Evolutionary conservation across 1,284 basidiomycete species (phyloP), one percentile per base, ranked within the genome.

Genomic region (Xanthoconium separans): DNA sequence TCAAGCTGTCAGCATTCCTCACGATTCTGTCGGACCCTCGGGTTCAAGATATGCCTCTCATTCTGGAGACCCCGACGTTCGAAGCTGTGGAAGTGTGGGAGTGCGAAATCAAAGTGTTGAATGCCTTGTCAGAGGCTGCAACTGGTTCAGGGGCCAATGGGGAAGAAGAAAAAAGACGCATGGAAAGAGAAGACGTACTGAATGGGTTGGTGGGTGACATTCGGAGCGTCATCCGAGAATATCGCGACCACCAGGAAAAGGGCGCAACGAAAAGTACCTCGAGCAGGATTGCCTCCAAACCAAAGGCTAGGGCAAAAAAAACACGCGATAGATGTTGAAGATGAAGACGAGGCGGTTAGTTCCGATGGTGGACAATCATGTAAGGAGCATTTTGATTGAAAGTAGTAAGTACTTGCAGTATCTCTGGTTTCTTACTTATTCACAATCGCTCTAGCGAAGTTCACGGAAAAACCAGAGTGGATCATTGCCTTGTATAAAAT

Each of bases 41-140:
- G 20, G 79, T 86, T 50, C 77, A 82, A 55, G 72, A 80, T 44
- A 87, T 94, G 41, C 92, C 92, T 3, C 77, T 95, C 41, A 82
- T 94, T 36, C 81, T 95, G 18, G 92, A 95, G 69, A 94, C 92
- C 0, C 90, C 90, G 0, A 78, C 75, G 30, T 80, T 82, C 52
- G 84, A 84, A 55, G 69, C 72, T 24, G 75, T 81, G n/a, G 76
- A 80, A 11, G 78, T 92, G 0, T 94, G 91, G 90, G 75, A 75
- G 20, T 77, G 77, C 54, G 92, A 95, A 69, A 86, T 94, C 29
- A 75, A 77, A 33, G 76, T 83, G 2, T 67, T 90, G 43, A 77
- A 85, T 50, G 61, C 61, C 18, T 58, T 89, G 7, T 77, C 79
- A 1, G 69, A 68, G 4, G 31, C 64, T 15, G 55, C 52, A 2